Base-by-base conservation (phyloP, 2,329 filamentous ascomycete genomes). In the Paecilomyces sp. region DNA sequence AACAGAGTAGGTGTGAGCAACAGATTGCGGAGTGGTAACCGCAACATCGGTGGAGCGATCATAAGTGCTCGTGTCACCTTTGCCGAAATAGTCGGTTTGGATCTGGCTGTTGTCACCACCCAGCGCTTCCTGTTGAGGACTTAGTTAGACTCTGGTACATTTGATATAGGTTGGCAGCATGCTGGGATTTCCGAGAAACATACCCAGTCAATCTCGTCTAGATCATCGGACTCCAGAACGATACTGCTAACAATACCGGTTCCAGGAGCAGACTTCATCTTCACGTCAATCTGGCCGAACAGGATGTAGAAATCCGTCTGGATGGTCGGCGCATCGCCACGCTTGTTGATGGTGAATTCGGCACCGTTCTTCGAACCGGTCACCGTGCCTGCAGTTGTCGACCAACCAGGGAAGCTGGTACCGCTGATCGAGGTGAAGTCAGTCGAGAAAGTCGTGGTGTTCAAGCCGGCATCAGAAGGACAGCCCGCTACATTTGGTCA, bases 201-300 rank as follows among this genome's bases (percentile, higher is more conserved):
- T 79, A 97, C 94, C 80, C 94, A 90, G 76, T 99, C 94, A 70
- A 99, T 93, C 79, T 99, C 94, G 76, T 99, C 94, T 41, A 96
- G 85, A 69, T 85, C 85, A 74, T 97, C 92, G n/a, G 92, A 97
- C 77, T 96, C 87, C 63, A 99, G 80, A 13, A 99, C 92, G 36
- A 95, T 82, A 33, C 90, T 93, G 75, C 91, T 96, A 66, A 99
- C 92, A 67, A 99, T 95, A 65, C 94, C 94, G 25, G 84, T 85
- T 2, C 94, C 94, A 0, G 90, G 88, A 15, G 94, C 91, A 36
- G 91, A 86, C 77, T 94, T 92, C 82, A 97, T 83, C 56, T 85
- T 87, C 65, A 96, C 85, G 64, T 94, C 89, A 70, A 96, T 88
- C 63, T 88, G 89, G 67, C 94, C 94, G 73, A 96, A 99, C 90